Evolutionary conservation across 2,329 filamentous ascomycete genomes (phyloP), one percentile per base, ranked within the genome.

Genomic region (Chaetomium sp.): DNA sequence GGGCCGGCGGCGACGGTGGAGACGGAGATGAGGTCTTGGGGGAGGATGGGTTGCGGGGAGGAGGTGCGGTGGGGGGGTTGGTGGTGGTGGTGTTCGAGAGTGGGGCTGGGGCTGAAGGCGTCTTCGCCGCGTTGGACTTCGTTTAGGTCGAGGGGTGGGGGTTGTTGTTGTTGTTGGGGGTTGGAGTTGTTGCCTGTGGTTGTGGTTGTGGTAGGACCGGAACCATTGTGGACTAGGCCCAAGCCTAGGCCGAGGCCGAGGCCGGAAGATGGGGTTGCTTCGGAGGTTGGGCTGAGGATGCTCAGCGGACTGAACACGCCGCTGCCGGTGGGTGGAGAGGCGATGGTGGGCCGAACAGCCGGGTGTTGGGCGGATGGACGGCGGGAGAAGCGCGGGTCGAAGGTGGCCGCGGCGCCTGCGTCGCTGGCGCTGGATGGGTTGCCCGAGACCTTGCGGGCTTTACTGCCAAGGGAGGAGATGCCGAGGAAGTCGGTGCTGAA

Each of bases 1-100:
- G 94, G 94, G 0, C 94, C 94, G 0, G 92, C 91, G 0, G 86
- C 92, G 7, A 90, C 87, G 0, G 92, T 96, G 0, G 91, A 95
- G 6, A 89, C 88, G 1, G 89, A 95, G 35, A 94, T 81, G 75
- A 95, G 87, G 65, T 96, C 91, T 63, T 91, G 87, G 57, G 19
- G 19, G 19, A 88, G 80, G 6, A 87, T 83, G 56, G 86, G 84
- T 41, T 84, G 83, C 40, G 56, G 52, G 9, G 47, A 51, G 4
- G 55, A 35, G 34, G 52, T 36, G 12, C 27, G 50, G 45, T 33
- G 12, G 27, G 8, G 8, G 43, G 6, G 43, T 3, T 11, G 11
- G 34, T n/a, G 7, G 19, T 12, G 19, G 10, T 33, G 19, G 44
- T 6, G 5, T 7, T 9, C 32, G 33, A 11, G 11, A 10, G 6